These are phyloP conservation scores for Trametes sanguinea DNA, from an alignment of 768 basidiomycete genomes.

Conservation along the genomic window DNA sequence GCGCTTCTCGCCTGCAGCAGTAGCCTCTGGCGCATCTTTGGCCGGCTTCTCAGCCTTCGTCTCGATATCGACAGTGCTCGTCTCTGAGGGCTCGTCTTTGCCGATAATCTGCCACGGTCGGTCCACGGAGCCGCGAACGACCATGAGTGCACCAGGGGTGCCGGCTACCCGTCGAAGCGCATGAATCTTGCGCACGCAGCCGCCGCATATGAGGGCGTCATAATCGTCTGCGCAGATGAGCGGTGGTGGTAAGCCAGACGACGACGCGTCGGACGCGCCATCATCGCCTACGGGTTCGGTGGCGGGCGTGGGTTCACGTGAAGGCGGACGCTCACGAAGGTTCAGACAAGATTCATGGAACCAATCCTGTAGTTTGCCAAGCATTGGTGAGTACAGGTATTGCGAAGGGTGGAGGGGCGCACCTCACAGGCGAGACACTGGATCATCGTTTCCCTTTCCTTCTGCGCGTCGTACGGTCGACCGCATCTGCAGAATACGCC, in stretches of 20 bases:
- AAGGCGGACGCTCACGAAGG: slow-evolving; percentile 64
- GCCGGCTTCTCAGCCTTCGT: slow-evolving; percentile 8
- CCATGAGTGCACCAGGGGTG: slow-evolving; percentile 65
- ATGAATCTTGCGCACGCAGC: slow-evolving; percentile 60
- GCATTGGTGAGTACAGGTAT: slow-evolving; percentile 8
- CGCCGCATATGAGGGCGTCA: slow-evolving; percentile 71
- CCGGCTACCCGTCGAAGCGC: slow-evolving; percentile 66
- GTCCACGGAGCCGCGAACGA: slow-evolving; percentile 50
- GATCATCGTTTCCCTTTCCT: slow-evolving; percentile 83
- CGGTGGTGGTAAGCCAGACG: slow-evolving; percentile 65
- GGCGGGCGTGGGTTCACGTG: slow-evolving; percentile 43
- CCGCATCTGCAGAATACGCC: slow-evolving; percentile 76
- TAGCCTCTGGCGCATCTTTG: background rate
- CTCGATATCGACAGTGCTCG: slow-evolving; percentile 32
- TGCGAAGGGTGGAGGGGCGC: slow-evolving; percentile 30
- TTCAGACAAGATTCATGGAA: slow-evolving; percentile 90
- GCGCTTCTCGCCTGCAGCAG: slow-evolving; percentile 45
- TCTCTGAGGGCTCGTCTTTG: slow-evolving; percentile 30
- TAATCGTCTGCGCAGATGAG: slow-evolving; percentile 70
- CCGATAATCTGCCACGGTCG: slow-evolving; percentile 58
- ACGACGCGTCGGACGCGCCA: slow-evolving; percentile 61
- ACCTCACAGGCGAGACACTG: slow-evolving; percentile 88
- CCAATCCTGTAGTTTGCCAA: slow-evolving; percentile 65
- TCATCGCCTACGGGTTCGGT: slow-evolving; percentile 41
- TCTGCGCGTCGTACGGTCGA: slow-evolving; percentile 67